A percentile compares a stretch with the other conserved stretches of the same genome.
Conservation (phyloP, 192 early-diverging fungal genomes). For the Dissophora ornata region DNA sequence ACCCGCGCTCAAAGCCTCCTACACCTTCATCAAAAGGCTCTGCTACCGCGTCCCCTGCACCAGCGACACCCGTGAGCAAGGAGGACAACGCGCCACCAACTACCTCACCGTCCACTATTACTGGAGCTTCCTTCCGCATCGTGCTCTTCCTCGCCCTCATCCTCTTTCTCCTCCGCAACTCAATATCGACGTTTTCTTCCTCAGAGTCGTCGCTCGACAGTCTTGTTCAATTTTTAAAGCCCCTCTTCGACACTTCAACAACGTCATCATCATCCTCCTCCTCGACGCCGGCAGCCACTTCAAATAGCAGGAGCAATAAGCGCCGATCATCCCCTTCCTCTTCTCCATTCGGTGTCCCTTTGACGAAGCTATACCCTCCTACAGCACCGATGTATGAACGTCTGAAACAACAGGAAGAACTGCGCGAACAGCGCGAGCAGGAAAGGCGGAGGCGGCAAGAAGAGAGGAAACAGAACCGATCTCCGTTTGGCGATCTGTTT, state of each 20-base stretch:
- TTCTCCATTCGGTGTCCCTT: background rate
- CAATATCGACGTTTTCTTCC: background rate
- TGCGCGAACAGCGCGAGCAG: slow-evolving; percentile 2
- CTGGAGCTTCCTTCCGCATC: background rate
- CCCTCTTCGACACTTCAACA: slow-evolving; percentile 3
- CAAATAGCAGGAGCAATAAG: background rate
- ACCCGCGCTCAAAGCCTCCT: background rate
- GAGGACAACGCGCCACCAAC: background rate
- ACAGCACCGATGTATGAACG: slow-evolving; percentile 13
- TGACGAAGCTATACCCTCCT: slow-evolving; percentile 2
- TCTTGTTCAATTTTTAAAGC: background rate
- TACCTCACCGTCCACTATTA: background rate
- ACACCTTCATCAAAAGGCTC: background rate
- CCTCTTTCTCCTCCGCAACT: background rate
- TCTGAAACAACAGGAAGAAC: background rate
- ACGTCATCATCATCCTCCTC: background rate
- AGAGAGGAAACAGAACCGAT: background rate
- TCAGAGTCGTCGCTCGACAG: background rate
- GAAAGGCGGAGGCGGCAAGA: background rate
- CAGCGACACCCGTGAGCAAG: too few relatives aligned
- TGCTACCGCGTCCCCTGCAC: too few relatives aligned
- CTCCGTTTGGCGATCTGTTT: slow-evolving; percentile 38
- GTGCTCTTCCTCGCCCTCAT: slow-evolving; percentile 2
- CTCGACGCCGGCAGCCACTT: background rate
- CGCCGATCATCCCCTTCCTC: background rate